These are phyloP conservation scores for Tolypocladium tundrense DNA, from an alignment of 2,329 filamentous ascomycete species.

Conservation along the genomic window DNA sequence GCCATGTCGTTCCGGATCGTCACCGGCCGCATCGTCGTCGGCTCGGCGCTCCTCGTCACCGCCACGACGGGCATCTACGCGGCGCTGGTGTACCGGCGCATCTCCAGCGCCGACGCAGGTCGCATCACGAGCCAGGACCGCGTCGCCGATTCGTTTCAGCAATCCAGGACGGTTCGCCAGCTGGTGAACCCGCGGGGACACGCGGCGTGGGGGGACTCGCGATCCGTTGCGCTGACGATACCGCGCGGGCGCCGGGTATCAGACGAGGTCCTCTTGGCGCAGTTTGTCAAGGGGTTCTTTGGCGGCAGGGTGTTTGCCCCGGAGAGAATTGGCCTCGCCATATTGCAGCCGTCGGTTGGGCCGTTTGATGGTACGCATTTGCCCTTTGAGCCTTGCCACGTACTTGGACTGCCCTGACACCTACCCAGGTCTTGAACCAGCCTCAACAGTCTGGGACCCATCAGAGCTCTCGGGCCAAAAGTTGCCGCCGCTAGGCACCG, in stretches of 20 bases:
- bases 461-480: conserved; percentile 8
- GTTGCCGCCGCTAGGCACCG: conserved; percentile 10
- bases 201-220: conserved; percentile 10
- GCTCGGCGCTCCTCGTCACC: not conserved
- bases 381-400: no score
- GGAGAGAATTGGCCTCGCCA: conserved; percentile 11
- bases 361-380: not conserved
- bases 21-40: not conserved
- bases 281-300: conserved; percentile 18
- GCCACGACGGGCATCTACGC: conserved; percentile 1
- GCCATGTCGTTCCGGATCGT: not conserved
- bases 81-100: not conserved
- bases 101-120: not conserved
- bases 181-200: conserved; percentile 15
- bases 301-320: conserved; percentile 17
- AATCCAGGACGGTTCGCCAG: conserved; percentile 11
- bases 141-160: conserved; percentile 13
- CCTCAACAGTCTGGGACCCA: conserved; percentile 7
- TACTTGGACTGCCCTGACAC: not conserved
- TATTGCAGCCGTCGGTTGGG: not conserved
- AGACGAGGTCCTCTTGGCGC: conserved; percentile 17
- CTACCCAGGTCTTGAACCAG: not conserved
- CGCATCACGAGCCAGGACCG: conserved; percentile 8
- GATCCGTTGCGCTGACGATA: conserved; percentile 11
- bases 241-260: conserved; percentile 8